phyloP scores from a whole-genome alignment of 306 rosid species.

The Prunus kanzakura region DNA sequence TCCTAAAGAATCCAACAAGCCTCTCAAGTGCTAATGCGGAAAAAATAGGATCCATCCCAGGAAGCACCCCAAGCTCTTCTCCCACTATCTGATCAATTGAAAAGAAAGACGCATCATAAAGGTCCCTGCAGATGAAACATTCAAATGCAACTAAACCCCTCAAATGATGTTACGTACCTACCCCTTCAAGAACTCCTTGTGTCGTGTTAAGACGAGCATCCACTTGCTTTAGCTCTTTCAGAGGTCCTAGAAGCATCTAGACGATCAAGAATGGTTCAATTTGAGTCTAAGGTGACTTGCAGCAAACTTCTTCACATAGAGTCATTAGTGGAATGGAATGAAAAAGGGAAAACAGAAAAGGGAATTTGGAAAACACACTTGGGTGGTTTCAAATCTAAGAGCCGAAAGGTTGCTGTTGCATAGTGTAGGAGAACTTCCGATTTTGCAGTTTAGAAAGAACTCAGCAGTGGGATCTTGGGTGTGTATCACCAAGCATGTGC shows the following conservation, averaged over 20 bases:
- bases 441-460: slow-evolving; percentile 72
- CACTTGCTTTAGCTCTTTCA: slow-evolving; percentile 73
- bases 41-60: slow-evolving; percentile 85
- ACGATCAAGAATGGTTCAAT: slow-evolving; percentile 18
- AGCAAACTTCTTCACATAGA: slow-evolving; percentile 5
- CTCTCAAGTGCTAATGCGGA: slow-evolving; percentile 62
- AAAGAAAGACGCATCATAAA: slow-evolving; percentile 9
- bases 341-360: slow-evolving; percentile 17
- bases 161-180: slow-evolving; percentile 54
- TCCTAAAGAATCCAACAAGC: slow-evolving; percentile 53
- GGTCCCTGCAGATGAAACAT: neutral
- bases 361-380: slow-evolving; percentile 47
- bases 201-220: slow-evolving; percentile 82
- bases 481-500: slow-evolving; percentile 83
- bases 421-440: slow-evolving; percentile 60
- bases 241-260: slow-evolving; percentile 89
- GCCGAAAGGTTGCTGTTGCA: slow-evolving; percentile 79
- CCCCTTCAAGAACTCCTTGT: slow-evolving; percentile 92
- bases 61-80: slow-evolving; percentile 94
- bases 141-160: slow-evolving; percentile 9
- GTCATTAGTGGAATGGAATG: neutral
- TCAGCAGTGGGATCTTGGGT: slow-evolving; percentile 86
- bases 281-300: slow-evolving; percentile 11
- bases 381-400: slow-evolving; percentile 89
- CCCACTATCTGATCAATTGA: slow-evolving; percentile 67